Conservation (phyloP, 768 basidiomycete species). For the Hysterangium stoloniferum region DNA sequence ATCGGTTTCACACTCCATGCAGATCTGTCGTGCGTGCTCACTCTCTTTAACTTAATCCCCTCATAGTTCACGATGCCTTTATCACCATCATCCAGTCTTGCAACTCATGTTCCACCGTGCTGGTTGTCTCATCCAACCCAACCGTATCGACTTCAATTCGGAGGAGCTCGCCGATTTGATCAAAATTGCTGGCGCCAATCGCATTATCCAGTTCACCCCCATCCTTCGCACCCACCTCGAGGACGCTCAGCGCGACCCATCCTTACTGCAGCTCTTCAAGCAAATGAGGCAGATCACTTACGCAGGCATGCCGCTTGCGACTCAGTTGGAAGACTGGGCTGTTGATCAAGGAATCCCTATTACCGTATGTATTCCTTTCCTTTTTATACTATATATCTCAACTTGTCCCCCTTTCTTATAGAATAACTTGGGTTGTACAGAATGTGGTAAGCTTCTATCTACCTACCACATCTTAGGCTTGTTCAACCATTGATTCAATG, state of each 20-base stretch:
- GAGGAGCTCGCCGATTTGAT: conserved; percentile 71
- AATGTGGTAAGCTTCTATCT: conserved; percentile 68
- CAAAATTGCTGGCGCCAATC: conserved; percentile 56
- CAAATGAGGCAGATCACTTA: conserved; percentile 58
- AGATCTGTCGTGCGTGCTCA: conserved; percentile 63
- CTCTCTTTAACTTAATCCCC: conserved; percentile 16
- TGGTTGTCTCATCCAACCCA: conserved; percentile 65
- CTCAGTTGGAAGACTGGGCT: conserved; percentile 69
- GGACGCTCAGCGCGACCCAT: conserved; percentile 49
- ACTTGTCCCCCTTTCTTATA: conserved; percentile 28
- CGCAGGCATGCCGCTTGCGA: conserved; percentile 54
- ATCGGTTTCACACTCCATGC: conserved; percentile 74
- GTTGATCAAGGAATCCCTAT: conserved; percentile 54
- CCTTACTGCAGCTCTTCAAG: conserved; percentile 48
- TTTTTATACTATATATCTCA: conserved; percentile 12
- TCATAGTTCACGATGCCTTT: conserved; percentile 21
- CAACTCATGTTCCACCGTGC: conserved; percentile 67
- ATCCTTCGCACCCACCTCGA: conserved; percentile 61
- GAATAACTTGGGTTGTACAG: conserved; percentile 83
- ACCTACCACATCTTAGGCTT: background rate
- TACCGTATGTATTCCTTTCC: conserved; percentile 35
- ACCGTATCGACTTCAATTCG: conserved; percentile 53
- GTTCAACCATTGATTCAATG: background rate
- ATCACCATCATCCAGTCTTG: conserved; percentile 41
- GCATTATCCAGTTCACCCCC: conserved; percentile 66